phyloP scores from a whole-genome alignment of 306 rosid genomes.

The Vicia faba region DNA sequence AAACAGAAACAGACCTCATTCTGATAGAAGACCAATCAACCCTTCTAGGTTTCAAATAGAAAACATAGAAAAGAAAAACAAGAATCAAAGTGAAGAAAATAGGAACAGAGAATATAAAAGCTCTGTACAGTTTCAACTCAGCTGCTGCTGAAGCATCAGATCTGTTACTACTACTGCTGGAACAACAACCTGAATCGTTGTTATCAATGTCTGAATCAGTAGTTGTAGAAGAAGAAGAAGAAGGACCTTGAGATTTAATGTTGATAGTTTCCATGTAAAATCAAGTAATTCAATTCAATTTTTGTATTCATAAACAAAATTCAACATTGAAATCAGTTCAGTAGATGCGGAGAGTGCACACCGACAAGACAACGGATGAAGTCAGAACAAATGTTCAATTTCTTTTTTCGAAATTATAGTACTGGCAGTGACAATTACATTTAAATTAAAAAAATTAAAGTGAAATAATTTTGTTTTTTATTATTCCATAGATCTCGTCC shows the following conservation, averaged over 20 bases:
- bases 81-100: slow-evolving; percentile 66
- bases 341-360: too few species aligned
- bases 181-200: slow-evolving; percentile 26
- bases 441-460: too few species aligned
- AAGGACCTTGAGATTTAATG: slow-evolving; percentile 15
- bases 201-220: slow-evolving; percentile 12
- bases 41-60: slow-evolving; percentile 74
- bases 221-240: slow-evolving; percentile 6
- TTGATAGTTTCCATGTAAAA: background rate
- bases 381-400: too few species aligned
- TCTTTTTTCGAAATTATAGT: too few species aligned
- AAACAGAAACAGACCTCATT: slow-evolving; percentile 39
- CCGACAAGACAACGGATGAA: too few species aligned
- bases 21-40: slow-evolving; percentile 61
- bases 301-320: too few species aligned
- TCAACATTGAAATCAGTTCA: too few species aligned
- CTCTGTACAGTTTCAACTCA: slow-evolving; percentile 53
- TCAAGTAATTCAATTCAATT: background rate
- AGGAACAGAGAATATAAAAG: slow-evolving; percentile 68
- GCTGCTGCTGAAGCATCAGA: slow-evolving; percentile 38
- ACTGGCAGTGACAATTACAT: too few species aligned
- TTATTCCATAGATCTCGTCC: too few species aligned
- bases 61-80: slow-evolving; percentile 65
- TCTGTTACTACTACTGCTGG: background rate
- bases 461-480: too few species aligned